Conservation (phyloP, 1,139 yeast genomes). For the Blastobotrys persicus region DNA sequence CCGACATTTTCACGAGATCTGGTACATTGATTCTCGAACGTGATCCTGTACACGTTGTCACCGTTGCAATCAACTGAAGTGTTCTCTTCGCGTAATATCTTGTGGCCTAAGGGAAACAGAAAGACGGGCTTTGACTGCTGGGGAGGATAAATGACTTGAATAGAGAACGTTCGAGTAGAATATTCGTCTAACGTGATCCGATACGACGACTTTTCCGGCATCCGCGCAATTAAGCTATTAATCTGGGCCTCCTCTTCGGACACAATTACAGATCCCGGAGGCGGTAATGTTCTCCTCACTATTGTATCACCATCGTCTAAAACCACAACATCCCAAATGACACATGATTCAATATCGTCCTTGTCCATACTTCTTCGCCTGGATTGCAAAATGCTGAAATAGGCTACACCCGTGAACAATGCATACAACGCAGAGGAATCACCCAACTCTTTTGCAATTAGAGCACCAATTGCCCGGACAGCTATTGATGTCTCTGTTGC, state of each 20-base stretch:
- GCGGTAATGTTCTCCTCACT: slow-evolving; percentile 17
- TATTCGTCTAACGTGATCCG: slow-evolving; percentile 4
- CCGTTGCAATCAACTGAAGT: neutral
- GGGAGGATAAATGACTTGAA: slow-evolving; percentile 3
- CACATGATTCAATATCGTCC: slow-evolving; percentile 28
- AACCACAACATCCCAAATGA: slow-evolving; percentile 38
- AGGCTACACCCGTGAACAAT: slow-evolving; percentile 32
- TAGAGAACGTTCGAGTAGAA: slow-evolving; percentile 3
- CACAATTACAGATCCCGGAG: neutral
- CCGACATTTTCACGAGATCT: slow-evolving; percentile 1
- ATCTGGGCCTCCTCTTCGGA: slow-evolving; percentile 5
- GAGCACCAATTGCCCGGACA: slow-evolving; percentile 31
- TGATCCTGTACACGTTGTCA: slow-evolving; percentile 1
- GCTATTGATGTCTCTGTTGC: slow-evolving; percentile 37
- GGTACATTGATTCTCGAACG: neutral
- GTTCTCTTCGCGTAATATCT: neutral
- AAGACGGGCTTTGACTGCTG: slow-evolving; percentile 2
- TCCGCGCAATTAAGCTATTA: neutral
- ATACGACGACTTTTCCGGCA: slow-evolving; percentile 8
- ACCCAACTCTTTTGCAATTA: slow-evolving; percentile 33
- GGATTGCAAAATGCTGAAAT: slow-evolving; percentile 35
- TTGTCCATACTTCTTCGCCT: slow-evolving; percentile 28
- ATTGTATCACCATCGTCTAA: slow-evolving; percentile 36
- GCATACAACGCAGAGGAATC: slow-evolving; percentile 33
- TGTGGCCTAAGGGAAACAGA: neutral